Base-by-base conservation (phyloP, 2,329 filamentous ascomycete species). In the Gaeumannomyces sp. region DNA sequence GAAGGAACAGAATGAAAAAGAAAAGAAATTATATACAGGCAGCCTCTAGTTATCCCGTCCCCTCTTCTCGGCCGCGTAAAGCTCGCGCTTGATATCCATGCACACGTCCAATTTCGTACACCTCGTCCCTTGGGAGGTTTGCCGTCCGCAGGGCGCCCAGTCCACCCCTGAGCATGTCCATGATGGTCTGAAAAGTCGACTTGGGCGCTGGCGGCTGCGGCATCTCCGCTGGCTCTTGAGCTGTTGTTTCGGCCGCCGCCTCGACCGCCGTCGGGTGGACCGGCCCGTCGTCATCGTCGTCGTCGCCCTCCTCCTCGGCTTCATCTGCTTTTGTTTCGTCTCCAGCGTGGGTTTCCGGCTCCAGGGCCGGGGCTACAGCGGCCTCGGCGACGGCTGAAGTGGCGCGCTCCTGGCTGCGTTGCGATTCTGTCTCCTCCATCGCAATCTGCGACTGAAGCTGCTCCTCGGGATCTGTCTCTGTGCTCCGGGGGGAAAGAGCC, bases 81-180 rank as follows among this genome's bases (percentile, higher is more conserved):
- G 81, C 73, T 90, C 87, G 68, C 85, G 82, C 74, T 90, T 89
- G 68, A 94, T 85, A 73, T 94, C 89, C 79, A 93, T 91, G 72
- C 95, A 81, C 70, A 92, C 78, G 72, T 93, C 89, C 72, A 69
- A 95, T 82, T 72, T 89, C 82, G 66, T 87, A 83, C 64, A 92
- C 85, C 67, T 91, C 87, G 14, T 84, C 80, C 14, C 85, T 81
- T 22, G 86, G 86, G 58, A 96, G 76, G 22, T 83, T 79, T 28
- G 87, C 80, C 33, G 77, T 78, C 64, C 82, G 83, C 65, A 93
- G 79, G 68, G 86, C 82, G 27, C 81, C 79, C 29, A 95, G 75
- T 0, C 89, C 79, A 27, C 77, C 78, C 67, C 77, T 80, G 59
- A 89, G 80, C 53, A 81, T 78, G 66, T 74, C 75, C 67, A 87